Base-by-base conservation (phyloP, 768 basidiomycete genomes). In the Kwoniella sp. region DNA sequence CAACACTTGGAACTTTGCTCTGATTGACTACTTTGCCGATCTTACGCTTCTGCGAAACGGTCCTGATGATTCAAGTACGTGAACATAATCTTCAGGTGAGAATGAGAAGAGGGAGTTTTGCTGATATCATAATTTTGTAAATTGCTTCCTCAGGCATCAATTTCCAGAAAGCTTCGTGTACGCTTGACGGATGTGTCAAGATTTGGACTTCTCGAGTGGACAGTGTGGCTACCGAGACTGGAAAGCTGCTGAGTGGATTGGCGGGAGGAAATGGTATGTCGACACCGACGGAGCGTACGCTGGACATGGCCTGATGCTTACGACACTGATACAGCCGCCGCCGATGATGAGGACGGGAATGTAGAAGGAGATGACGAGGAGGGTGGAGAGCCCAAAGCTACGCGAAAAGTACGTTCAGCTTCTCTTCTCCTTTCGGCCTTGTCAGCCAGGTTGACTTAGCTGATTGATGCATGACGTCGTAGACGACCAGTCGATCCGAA, bases 181-280 rank as follows among this genome's bases (percentile, higher is more conserved):
- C 96, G 0, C 86, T 99, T 22, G 96, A 99, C 64, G 96, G 95
- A 2, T 99, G 96, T 79, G 92, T 99, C 79, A 99, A 98, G 82
- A 97, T 99, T 66, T 99, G 94, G 93, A 98, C 94, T 7, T 92
- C 90, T 70, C 88, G 96, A 50, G 95, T 99, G 44, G 96, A 99
- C 79, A 91, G 89, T 65, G 93, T 98, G 36, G 92, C 91, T 24
- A 95, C 92, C 0, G 96, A 98, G 80, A 97, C 94, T 0, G 92
- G 92, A 26, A 97, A 96, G 78, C 85, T 99, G 13, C 84, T 97
- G 60, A 91, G 88, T 71, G 97, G 97, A 74, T 86, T 99, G 25
- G 85, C 86, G 1, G 85, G 84, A 40, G 87, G 68, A 0, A 58
- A 63, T 40, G 58, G 62, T 64, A 47, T 58, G 53, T 64, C 26